These are phyloP conservation scores for Colletotrichum spaethianum DNA, from an alignment of 2,329 filamentous ascomycete genomes.

Conservation along the genomic window DNA sequence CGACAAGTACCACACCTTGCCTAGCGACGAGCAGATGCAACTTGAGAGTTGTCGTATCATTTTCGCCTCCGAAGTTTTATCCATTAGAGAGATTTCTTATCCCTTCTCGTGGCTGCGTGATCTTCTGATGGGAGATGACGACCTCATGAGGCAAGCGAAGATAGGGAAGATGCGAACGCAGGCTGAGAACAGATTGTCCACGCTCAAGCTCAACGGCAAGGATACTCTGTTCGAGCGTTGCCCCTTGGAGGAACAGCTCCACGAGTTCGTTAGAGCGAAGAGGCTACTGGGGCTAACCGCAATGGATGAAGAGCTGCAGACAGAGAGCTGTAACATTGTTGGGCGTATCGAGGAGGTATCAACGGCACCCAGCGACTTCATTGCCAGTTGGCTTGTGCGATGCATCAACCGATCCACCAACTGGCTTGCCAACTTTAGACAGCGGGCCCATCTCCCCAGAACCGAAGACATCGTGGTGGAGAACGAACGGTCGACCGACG, in stretches of 20 bases:
- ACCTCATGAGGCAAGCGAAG: slow-evolving; percentile 59
- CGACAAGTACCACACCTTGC: slow-evolving; percentile 56
- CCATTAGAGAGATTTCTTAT: slow-evolving; percentile 54
- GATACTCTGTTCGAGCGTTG: slow-evolving; percentile 70
- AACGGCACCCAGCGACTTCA: slow-evolving; percentile 61
- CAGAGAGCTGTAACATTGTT: slow-evolving; percentile 71
- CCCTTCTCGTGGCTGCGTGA: slow-evolving; percentile 71
- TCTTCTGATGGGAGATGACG: slow-evolving; percentile 66
- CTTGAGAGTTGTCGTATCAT: slow-evolving; percentile 73
- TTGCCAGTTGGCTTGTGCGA: slow-evolving; percentile 71
- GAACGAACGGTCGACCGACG: slow-evolving; percentile 65
- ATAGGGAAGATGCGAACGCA: slow-evolving; percentile 63
- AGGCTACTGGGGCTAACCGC: slow-evolving; percentile 70
- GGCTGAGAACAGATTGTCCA: slow-evolving; percentile 62
- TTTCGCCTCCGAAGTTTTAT: slow-evolving; percentile 66
- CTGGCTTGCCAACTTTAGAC: slow-evolving; percentile 71
- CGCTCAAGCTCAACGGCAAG: slow-evolving; percentile 71
- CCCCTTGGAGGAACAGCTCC: slow-evolving; percentile 68
- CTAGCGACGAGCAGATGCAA: slow-evolving; percentile 68
- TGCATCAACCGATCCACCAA: slow-evolving; percentile 62
- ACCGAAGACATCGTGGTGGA: slow-evolving; percentile 68
- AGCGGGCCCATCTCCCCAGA: slow-evolving; percentile 69
- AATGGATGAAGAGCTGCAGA: slow-evolving; percentile 72
- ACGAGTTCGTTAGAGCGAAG: slow-evolving; percentile 66
- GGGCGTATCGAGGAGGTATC: slow-evolving; percentile 69